Base-by-base conservation (phyloP, 2,329 filamentous ascomycete species). In the Aspergillus texensis region DNA sequence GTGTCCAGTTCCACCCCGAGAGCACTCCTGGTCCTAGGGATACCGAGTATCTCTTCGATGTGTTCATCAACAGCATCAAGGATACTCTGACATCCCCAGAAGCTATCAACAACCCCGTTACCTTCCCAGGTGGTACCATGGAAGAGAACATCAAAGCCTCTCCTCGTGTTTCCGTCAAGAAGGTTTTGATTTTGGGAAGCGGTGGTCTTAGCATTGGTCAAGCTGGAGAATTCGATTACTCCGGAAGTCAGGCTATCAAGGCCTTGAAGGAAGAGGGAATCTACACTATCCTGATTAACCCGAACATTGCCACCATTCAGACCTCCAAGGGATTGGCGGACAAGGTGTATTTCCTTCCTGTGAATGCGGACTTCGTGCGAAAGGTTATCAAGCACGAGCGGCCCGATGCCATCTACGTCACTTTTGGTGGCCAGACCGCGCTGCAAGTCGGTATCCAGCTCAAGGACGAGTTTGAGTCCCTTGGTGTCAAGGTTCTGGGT, bases 1-100 rank as follows among this genome's bases (percentile, higher is more conserved):
- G 93, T 84, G 95, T 98, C n/a, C 95, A 99, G 77, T 99, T 99
- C 82, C 95, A 99, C 76, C 95, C 95, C 0, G 95, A 99, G 80
- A 97, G 94, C 83, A 96, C 93, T 1, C 95, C 95, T 3, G 95
- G 95, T 62, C 95, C 95, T 58, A 88, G 93, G 41, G 95, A 99
- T 77, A 99, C 95, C 32, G 95, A 99, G 78, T 97, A 92, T 76
- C 85, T 99, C 30, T 99, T 99, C 69, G 94, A 99, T 78, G 93
- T 98, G 67, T 99, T 99, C 83, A 91, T 99, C 75, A 83, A 90
- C 80, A 91, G 93, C 24, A 92, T 98, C 69, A 83, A 87, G 74
- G 86, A 90, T 71, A 91, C 91, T 63, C 83, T 93, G 55, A 80
- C 86, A 61, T 89, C 93, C 65, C 79, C 86, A 19, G 84, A 86